A percentile compares a stretch with the other conserved stretches of the same genome.
Conservation (phyloP, 768 basidiomycete genomes). For the Russula ochroleuca region DNA sequence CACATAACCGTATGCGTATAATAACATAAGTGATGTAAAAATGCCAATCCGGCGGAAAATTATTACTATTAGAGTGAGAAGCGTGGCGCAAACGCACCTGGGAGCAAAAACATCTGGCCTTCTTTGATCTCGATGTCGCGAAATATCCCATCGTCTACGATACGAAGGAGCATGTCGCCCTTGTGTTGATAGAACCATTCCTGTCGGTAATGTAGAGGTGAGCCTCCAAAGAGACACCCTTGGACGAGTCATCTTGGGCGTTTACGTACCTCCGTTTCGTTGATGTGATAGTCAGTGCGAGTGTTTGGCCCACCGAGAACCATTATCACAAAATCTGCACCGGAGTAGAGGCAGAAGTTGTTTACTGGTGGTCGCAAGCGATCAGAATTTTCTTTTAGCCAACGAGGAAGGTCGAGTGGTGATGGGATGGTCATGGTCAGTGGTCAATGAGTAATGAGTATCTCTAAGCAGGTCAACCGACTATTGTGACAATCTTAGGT, state of each 20-base stretch:
- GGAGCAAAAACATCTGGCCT: slow-evolving; percentile 95
- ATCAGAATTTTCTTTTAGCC: slow-evolving; percentile 79
- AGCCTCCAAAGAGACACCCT: neutral
- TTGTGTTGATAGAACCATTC: slow-evolving; percentile 99
- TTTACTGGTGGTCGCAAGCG: slow-evolving; percentile 88
- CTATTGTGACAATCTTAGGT: neutral
- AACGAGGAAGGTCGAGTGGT: slow-evolving; percentile 85
- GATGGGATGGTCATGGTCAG: slow-evolving; percentile 57
- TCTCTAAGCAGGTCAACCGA: too few relatives aligned
- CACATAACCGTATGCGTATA: neutral
- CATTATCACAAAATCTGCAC: slow-evolving; percentile 91
- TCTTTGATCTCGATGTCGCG: slow-evolving; percentile 86
- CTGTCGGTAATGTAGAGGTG: slow-evolving; percentile 37
- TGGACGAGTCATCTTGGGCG: neutral
- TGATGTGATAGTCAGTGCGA: slow-evolving; percentile 90
- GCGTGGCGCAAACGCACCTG: slow-evolving; percentile 50
- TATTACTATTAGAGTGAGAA: neutral
- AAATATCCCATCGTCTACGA: slow-evolving; percentile 76
- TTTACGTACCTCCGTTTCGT: slow-evolving; percentile 77
- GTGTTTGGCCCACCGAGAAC: slow-evolving; percentile 94
- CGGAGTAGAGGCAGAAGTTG: slow-evolving; percentile 80
- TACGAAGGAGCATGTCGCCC: slow-evolving; percentile 85
- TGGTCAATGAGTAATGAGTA: neutral
- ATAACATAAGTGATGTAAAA: too few relatives aligned
- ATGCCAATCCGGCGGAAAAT: too few relatives aligned